Evolutionary conservation across 192 early-diverging fungal genomes (phyloP).

Genomic region (Blastocladiella britannica): DNA sequence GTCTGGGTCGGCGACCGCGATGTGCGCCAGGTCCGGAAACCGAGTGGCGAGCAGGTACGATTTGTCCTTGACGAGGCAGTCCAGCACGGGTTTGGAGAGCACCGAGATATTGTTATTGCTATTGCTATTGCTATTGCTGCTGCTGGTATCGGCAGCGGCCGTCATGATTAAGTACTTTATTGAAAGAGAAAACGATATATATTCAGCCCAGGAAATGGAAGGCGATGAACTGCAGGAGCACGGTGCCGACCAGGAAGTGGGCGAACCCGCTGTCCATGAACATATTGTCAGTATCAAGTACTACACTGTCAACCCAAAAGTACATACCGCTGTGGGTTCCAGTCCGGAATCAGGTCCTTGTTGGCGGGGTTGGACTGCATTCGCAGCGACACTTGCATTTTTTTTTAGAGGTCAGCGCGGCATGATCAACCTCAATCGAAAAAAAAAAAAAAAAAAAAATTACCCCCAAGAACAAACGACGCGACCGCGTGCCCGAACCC

Average conservation of each 20-base stretch:
- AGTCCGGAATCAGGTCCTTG: constrained; percentile 35
- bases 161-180: too few species aligned
- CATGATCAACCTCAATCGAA: not conserved
- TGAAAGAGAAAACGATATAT: too few species aligned
- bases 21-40: too few species aligned
- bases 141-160: too few species aligned
- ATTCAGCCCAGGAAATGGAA: constrained; percentile 83
- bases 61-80: too few species aligned
- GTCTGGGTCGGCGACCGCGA: too few species aligned
- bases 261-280: constrained; percentile 54
- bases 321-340: constrained; percentile 48
- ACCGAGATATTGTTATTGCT: too few species aligned
- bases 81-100: too few species aligned
- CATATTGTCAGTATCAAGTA: not conserved
- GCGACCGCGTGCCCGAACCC: constrained; percentile 85
- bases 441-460: constrained; percentile 1
- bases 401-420: not conserved
- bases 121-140: too few species aligned
- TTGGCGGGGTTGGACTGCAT: constrained; percentile 81
- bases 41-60: too few species aligned
- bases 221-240: constrained; percentile 75
- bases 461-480: constrained; percentile 74
- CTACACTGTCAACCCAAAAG: not conserved
- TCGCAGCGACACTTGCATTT: constrained; percentile 56
- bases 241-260: constrained; percentile 68